These are phyloP conservation scores for Goffeauzyma gilvescens DNA, from an alignment of 768 basidiomycete genomes.

Conservation along the genomic window DNA sequence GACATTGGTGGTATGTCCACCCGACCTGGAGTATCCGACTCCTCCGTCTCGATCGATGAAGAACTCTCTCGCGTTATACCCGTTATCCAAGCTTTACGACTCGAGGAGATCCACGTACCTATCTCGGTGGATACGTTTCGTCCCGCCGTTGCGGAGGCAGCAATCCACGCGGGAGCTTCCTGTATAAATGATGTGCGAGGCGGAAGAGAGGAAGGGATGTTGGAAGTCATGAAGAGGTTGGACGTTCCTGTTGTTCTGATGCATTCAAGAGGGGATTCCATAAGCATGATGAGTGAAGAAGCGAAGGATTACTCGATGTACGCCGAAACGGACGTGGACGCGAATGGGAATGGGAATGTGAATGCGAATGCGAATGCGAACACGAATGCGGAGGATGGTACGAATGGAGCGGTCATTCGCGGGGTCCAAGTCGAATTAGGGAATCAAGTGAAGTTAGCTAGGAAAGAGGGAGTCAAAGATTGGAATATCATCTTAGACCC, in stretches of 20 bases:
- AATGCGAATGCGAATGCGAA: too few species aligned
- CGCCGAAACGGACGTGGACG: too few species aligned
- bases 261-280: conserved; percentile 80
- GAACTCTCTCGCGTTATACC: conserved; percentile 59
- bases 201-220: conserved; percentile 48
- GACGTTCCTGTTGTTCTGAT: conserved; percentile 72
- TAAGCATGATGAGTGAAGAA: conserved; percentile 46
- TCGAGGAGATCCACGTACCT: conserved; percentile 32
- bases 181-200: conserved; percentile 85
- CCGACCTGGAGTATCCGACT: conserved; percentile 47
- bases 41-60: conserved; percentile 46
- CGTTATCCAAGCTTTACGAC: conserved; percentile 44
- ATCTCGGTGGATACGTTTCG: conserved; percentile 83
- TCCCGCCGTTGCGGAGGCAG: conserved; percentile 53
- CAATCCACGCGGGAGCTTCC: conserved; percentile 64
- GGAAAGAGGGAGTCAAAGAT: conserved; percentile 47
- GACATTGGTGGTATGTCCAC: conserved; percentile 93
- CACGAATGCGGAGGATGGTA: too few species aligned
- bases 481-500: conserved; percentile 86
- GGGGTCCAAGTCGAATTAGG: conserved; percentile 54
- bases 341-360: too few species aligned
- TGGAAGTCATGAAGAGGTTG: conserved; percentile 43
- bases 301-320: conserved; percentile 36
- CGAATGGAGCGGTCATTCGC: conserved; percentile 39
- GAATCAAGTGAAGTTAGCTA: conserved; percentile 25